phyloP scores from a whole-genome alignment of 2,329 filamentous ascomycete species.

The Fonsecaea pedrosoi region DNA sequence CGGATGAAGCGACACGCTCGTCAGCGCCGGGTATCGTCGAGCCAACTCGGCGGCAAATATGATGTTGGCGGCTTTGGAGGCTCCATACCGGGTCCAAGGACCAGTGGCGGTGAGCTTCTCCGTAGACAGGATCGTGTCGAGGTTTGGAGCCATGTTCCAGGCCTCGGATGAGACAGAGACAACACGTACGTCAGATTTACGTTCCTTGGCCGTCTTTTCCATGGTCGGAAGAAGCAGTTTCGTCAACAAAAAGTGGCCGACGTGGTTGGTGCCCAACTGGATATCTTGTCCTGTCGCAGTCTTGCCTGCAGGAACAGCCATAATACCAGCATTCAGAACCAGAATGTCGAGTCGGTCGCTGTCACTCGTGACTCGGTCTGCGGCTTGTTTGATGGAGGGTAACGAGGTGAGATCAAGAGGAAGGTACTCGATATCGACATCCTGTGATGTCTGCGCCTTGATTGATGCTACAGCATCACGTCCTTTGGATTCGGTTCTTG shows the following conservation, averaged over 20 bases:
- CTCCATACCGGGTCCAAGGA: conserved; percentile 57
- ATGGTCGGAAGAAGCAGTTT: conserved; percentile 53
- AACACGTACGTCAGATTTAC: conserved; percentile 45
- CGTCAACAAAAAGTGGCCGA: conserved; percentile 55
- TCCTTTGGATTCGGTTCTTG: conserved; percentile 47
- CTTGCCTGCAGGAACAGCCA: conserved; percentile 49
- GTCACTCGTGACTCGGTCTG: conserved; percentile 49
- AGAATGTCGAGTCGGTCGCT: conserved; percentile 54
- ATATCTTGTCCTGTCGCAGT: conserved; percentile 54
- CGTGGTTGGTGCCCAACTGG: conserved; percentile 56
- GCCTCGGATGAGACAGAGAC: conserved; percentile 50
- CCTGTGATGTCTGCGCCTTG: conserved; percentile 38
- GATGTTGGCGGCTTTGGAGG: conserved; percentile 60
- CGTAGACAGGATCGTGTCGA: conserved; percentile 49
- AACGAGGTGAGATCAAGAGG: conserved; percentile 60
- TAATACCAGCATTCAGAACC: conserved; percentile 57
- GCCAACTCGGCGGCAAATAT: conserved; percentile 56
- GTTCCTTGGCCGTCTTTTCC: conserved; percentile 45
- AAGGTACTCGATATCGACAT: conserved; percentile 53
- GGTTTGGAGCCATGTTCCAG: conserved; percentile 45
- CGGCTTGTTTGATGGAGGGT: conserved; percentile 55
- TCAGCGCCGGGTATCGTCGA: conserved; percentile 50
- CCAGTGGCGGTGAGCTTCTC: conserved; percentile 44
- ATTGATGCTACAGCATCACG: conserved; percentile 48
- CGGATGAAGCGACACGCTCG: conserved; percentile 58